Conservation (phyloP, 345 rosid genomes). For the Moringa oleifera region DNA sequence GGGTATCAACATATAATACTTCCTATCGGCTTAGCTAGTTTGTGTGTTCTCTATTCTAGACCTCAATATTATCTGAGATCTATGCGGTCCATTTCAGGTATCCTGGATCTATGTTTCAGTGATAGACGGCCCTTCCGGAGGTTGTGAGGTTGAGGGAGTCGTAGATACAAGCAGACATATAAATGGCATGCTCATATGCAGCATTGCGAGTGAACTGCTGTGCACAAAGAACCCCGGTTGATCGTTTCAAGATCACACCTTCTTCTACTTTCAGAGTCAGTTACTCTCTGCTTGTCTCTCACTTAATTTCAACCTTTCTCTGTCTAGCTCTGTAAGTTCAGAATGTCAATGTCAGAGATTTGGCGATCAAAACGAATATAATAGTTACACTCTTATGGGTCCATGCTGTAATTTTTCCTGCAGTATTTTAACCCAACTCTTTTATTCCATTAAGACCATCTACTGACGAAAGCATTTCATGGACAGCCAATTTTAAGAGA, state of each 20-base stretch:
- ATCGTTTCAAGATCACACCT: slow-evolving; percentile 12
- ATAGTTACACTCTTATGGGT: background rate
- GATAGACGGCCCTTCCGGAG: no score
- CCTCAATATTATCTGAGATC: no score
- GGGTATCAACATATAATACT: no score
- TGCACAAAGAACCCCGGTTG: slow-evolving; percentile 17
- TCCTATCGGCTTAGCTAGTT: no score
- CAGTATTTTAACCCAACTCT: background rate
- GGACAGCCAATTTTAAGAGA: slow-evolving; percentile 25
- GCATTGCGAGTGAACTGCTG: slow-evolving; percentile 22
- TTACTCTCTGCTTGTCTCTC: background rate
- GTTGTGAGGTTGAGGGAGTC: no score
- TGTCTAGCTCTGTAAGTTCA: no score
- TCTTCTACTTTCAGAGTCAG: slow-evolving; percentile 23
- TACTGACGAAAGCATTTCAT: background rate
- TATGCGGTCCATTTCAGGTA: no score
- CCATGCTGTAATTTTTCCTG: no score
- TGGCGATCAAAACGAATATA: background rate
- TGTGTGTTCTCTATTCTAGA: no score
- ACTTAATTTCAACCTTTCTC: background rate
- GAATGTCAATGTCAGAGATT: background rate
- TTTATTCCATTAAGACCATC: no score
- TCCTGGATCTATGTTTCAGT: no score
- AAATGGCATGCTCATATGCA: slow-evolving; percentile 19
- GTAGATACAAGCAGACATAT: background rate